phyloP scores from a whole-genome alignment of 352 stramenopile genomes.

The Pythium insidiosum region DNA sequence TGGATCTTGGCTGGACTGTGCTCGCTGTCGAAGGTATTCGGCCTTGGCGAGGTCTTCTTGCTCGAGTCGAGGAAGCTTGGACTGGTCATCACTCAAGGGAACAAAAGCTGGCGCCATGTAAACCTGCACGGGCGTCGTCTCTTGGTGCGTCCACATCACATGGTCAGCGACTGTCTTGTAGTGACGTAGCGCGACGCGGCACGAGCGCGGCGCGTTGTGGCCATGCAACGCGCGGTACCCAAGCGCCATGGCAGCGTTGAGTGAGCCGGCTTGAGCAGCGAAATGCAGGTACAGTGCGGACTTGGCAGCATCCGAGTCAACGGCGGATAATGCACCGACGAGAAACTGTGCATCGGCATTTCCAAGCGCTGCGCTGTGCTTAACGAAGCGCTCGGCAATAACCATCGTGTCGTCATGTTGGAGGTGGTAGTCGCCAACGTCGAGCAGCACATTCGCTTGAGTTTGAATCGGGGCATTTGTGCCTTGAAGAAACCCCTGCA shows the following conservation, averaged over 20 bases:
- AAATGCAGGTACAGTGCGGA: slow-evolving; percentile 61
- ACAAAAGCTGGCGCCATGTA: slow-evolving; percentile 26
- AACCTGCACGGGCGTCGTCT: slow-evolving; percentile 18
- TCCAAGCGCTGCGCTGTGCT: slow-evolving; percentile 26
- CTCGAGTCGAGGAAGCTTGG: slow-evolving; percentile 11
- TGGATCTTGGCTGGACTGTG: slow-evolving; percentile 14
- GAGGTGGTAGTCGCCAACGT: slow-evolving; percentile 33
- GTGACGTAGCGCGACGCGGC: slow-evolving; percentile 43
- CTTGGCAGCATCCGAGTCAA: slow-evolving; percentile 13
- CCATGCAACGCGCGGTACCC: slow-evolving; percentile 62
- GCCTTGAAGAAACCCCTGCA: too few species aligned
- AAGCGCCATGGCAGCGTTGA: slow-evolving; percentile 50
- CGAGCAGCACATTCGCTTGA: slow-evolving; percentile 18
- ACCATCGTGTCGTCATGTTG: slow-evolving; percentile 14
- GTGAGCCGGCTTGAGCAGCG: slow-evolving; percentile 25
- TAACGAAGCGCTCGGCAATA: slow-evolving; percentile 23
- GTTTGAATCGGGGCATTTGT: too few species aligned
- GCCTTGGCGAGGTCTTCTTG: slow-evolving; percentile 28
- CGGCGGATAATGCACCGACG: slow-evolving; percentile 21
- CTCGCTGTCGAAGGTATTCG: slow-evolving; percentile 41
- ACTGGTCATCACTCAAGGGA: slow-evolving; percentile 26
- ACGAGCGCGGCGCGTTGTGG: slow-evolving; percentile 35
- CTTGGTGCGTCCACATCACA: slow-evolving; percentile 23
- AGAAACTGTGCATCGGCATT: slow-evolving; percentile 16
- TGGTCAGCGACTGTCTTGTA: slow-evolving; percentile 70